phyloP scores from a whole-genome alignment of 257 asterid genomes.

The Solanum piurae region DNA sequence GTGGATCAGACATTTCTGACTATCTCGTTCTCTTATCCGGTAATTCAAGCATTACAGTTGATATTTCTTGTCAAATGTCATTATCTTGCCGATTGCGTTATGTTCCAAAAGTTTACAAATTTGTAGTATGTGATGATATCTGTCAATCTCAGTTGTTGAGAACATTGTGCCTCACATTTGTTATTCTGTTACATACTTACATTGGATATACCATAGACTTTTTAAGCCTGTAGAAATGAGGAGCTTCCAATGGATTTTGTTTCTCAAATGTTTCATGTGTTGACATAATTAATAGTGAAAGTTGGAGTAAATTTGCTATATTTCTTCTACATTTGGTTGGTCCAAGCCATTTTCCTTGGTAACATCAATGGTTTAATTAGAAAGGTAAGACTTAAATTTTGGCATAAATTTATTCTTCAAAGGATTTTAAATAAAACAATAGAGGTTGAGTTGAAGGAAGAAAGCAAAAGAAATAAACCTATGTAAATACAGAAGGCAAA shows the following conservation, averaged over 20 bases:
- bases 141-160: not conserved
- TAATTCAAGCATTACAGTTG: not conserved
- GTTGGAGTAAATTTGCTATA: not conserved
- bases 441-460: not conserved
- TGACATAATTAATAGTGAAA: not conserved
- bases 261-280: not conserved
- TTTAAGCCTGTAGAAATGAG: not conserved
- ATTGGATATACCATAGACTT: not conserved
- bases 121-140: not conserved
- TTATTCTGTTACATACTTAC: not conserved
- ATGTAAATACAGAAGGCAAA: not conserved
- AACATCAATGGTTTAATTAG: not conserved
- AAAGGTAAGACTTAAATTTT: not conserved
- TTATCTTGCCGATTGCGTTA: not conserved
- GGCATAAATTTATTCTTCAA: not conserved
- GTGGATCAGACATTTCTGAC: not conserved
- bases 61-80: not conserved
- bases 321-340: not conserved
- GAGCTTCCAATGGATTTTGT: not conserved
- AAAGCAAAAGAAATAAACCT: not conserved
- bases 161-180: not conserved
- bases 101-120: not conserved
- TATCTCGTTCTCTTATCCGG: not conserved
- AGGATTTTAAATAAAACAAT: not conserved
- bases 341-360: not conserved